Evolutionary conservation across 2,329 filamentous ascomycete genomes (phyloP), one percentile per base, ranked within the genome.

Genomic region (Ophiocordyceps camponoti-leonardi): DNA sequence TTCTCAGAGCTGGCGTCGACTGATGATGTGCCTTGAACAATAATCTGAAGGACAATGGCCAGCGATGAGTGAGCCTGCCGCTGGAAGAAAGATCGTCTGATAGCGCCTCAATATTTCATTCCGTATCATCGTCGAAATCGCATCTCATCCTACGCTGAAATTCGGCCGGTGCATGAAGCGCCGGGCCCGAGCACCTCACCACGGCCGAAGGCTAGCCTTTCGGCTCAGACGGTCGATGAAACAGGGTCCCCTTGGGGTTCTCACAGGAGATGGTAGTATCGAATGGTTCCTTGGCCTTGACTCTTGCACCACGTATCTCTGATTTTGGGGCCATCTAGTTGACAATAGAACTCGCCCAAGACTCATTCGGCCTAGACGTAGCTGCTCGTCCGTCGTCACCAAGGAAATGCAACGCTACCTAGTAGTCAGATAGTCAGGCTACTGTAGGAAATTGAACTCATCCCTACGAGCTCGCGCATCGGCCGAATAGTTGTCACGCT

Each of bases 211-310:
- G 18, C 22, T 33, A 44, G 30, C 10, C 30, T 23, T n/a, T 31
- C 22, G 31, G 42, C 42, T 44, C 42, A 37, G 33, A 44, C 42
- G 14, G 42, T 16, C 19, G 42, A 44, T 44, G 42, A 44, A 37
- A 44, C 42, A 22, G 18, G n/a, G 19, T 12, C 42, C 26, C 30
- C 30, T 43, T n/a, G n/a, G n/a, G 28, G 13, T 30, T 13, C 33
- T 31, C 41, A 7, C 18, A 19, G 35, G 12, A 20, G 3, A n/a
- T 39, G 35, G n/a, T 39, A 19, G 35, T 18, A 18, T 39, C n/a
- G n/a, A 12, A 14, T 39, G 35, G 10, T 39, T 7, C 11, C 18
- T 3, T 12, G 10, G 18, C 18, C 35, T 39, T n/a, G 8, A 18
- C n/a, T 39, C 35, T 39, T 20, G 1, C 11, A 8, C 8, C 18